Percentiles rank a stretch among this genome's conserved stretches.
phyloP scores from a whole-genome alignment of 164 flowering plant genomes.

The Liriodendron chinense region DNA sequence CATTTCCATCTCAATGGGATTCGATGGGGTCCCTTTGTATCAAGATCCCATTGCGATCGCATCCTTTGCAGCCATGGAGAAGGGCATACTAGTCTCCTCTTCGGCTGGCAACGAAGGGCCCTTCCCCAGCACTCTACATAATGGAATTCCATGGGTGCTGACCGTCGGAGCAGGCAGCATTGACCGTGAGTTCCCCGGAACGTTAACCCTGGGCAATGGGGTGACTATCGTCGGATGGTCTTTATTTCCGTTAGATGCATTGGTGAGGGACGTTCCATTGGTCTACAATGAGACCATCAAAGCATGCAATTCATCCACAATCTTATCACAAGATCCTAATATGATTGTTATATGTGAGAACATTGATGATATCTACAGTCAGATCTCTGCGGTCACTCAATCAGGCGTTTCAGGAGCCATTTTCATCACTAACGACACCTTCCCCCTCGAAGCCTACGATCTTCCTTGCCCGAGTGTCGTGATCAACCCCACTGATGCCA shows the following conservation, averaged over 20 bases:
- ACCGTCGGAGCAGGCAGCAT: slow-evolving; percentile 43
- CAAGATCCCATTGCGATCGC: slow-evolving; percentile 47
- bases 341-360: slow-evolving; percentile 19
- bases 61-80: slow-evolving; percentile 49
- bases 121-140: slow-evolving; percentile 9
- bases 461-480: background rate
- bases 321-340: background rate
- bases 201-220: slow-evolving; percentile 37
- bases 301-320: background rate
- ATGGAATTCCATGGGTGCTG: slow-evolving; percentile 44
- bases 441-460: background rate
- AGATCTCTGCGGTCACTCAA: slow-evolving; percentile 15
- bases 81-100: slow-evolving; percentile 36
- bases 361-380: slow-evolving; percentile 28
- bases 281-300: slow-evolving; percentile 11
- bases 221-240: background rate
- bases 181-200: slow-evolving; percentile 33
- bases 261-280: slow-evolving; percentile 1
- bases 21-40: slow-evolving; percentile 20
- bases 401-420: slow-evolving; percentile 41
- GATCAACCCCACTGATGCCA: background rate
- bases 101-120: slow-evolving; percentile 49
- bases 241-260: slow-evolving; percentile 20
- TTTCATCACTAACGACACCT: slow-evolving; percentile 38
- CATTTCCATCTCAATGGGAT: slow-evolving; percentile 53